Evolutionary conservation across 2,329 filamentous ascomycete genomes (phyloP), one percentile per base, ranked within the genome.

Genomic region (Cladosporium sp.): DNA sequence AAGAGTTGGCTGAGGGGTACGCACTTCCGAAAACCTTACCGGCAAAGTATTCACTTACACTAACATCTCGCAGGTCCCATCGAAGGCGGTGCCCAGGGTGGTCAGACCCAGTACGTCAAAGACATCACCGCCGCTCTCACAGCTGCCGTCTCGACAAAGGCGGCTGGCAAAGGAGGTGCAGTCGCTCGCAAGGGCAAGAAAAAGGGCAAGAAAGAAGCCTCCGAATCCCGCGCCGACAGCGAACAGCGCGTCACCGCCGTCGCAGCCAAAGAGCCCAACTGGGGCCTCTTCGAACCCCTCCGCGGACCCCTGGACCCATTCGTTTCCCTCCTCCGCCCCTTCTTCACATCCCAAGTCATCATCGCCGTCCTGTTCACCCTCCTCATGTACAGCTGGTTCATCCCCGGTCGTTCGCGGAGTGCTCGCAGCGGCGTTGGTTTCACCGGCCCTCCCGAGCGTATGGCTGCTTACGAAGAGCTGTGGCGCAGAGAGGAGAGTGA

Each of bases 1-100:
- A 99, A 97, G 80, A 97, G 92, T 77, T 99, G 94, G 94, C 77
- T 99, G 45, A 97, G 94, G 78, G 90, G 92, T 95, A 78, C 70
- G 79, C 56, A 3, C 13, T 15, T 10, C 4, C 13, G 1, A 3
- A 24, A 45, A n/a, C 7, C 7, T 45, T 28, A 15, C 8, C 10
- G 2, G 9, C 10, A n/a, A 37, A 17, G 3, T 4, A 2, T 9
- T 9, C 3, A 2, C 5, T 45, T n/a, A 2, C 12, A 56, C 40
- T 45, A 50, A 57, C 53, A 25, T 7, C 9, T 44, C 52, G 35
- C 63, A 96, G 91, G 89, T 61, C 90, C 94, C 2, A 99, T 99
- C 65, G 94, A 99, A 71, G 97, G 96, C 72, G 93, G 91, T 59
- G 91, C 92, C 42, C 92, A 89, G 61, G 92, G 97, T 57, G 94